phyloP scores from a whole-genome alignment of 371 early-diverging fungal genomes.

The Lichtheimia corymbifera region DNA sequence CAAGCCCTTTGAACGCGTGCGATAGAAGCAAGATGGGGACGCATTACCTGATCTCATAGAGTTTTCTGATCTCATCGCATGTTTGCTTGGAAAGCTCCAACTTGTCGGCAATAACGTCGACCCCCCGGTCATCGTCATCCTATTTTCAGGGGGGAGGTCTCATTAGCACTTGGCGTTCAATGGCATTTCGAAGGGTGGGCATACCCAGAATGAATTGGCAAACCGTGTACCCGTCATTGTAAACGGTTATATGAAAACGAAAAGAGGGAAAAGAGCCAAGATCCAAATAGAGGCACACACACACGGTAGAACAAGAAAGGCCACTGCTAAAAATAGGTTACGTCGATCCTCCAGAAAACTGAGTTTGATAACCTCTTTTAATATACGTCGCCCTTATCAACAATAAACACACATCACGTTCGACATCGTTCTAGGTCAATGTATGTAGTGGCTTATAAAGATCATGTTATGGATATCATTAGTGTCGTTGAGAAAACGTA shows the following conservation, averaged over 20 bases:
- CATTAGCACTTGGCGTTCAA: neutral
- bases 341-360: neutral
- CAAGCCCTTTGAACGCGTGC: neutral
- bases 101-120: slow-evolving; percentile 12
- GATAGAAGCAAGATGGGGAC: neutral
- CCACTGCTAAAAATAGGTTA: neutral
- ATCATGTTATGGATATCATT: too few relatives aligned
- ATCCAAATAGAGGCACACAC: neutral
- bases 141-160: neutral
- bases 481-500: too few relatives aligned
- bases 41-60: slow-evolving; percentile 25
- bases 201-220: slow-evolving; percentile 19
- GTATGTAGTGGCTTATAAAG: too few relatives aligned
- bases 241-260: too few relatives aligned
- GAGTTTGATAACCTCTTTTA: too few relatives aligned
- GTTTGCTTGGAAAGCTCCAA: slow-evolving; percentile 22
- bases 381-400: too few relatives aligned
- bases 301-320: too few relatives aligned
- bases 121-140: slow-evolving; percentile 22
- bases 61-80: slow-evolving; percentile 22
- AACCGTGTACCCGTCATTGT: slow-evolving; percentile 10
- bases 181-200: neutral
- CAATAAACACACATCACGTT: too few relatives aligned
- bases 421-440: too few relatives aligned
- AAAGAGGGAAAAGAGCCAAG: neutral